phyloP scores from a whole-genome alignment of 2,329 filamentous ascomycete genomes.

The Calycina marina region DNA sequence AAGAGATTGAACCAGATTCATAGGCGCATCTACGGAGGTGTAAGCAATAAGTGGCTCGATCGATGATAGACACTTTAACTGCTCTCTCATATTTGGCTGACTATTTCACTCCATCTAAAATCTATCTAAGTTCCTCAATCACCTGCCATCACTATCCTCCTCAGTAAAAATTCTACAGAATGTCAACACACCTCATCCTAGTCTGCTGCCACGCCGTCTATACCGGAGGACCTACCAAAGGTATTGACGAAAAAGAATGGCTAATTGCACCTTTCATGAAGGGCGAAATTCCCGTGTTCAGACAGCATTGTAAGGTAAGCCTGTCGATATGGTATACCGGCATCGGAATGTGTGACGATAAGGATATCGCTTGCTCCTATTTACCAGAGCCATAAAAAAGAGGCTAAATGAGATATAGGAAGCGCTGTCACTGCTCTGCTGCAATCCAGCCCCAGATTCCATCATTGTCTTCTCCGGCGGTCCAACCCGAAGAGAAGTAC shows the following conservation, averaged over 20 bases:
- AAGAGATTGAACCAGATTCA: too few relatives aligned
- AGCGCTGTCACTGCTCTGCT: too few relatives aligned
- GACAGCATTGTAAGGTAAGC: constrained; percentile 20
- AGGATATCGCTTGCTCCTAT: constrained; percentile 26
- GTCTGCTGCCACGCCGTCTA: constrained; percentile 81
- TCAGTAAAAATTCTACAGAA: too few relatives aligned
- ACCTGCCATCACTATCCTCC: too few relatives aligned
- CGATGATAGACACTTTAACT: too few relatives aligned
- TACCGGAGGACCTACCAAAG: constrained; percentile 35
- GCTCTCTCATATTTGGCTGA: too few relatives aligned
- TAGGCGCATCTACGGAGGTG: too few relatives aligned
- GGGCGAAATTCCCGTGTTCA: constrained; percentile 66
- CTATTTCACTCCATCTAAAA: too few relatives aligned
- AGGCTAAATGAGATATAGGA: too few relatives aligned
- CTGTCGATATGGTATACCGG: background rate
- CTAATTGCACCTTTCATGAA: constrained; percentile 64
- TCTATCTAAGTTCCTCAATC: too few relatives aligned
- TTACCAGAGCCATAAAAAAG: too few relatives aligned
- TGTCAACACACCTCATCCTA: constrained; percentile 44
- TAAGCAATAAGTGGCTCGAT: too few relatives aligned
- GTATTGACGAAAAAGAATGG: constrained; percentile 42
- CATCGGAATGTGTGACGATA: background rate
- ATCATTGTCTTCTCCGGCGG: constrained; percentile 17
- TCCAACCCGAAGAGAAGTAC: constrained; percentile 39
- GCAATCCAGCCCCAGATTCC: constrained; percentile 23